Evolutionary conservation across 192 early-diverging fungal genomes (phyloP).

Genomic region (Coemansia sp.): DNA sequence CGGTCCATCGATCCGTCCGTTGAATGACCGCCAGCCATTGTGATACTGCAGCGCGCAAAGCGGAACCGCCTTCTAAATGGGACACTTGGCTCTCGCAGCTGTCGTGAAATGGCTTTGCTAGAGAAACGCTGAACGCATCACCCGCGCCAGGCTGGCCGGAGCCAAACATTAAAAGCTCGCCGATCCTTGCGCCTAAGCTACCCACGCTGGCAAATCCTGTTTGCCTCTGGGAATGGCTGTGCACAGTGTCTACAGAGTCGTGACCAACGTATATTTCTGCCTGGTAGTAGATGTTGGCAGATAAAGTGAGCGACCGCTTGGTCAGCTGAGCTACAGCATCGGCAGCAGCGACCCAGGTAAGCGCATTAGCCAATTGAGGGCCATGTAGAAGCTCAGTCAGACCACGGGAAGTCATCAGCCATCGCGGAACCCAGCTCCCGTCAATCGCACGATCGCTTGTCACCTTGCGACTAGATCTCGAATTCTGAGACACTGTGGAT

Average conservation of each 20-base stretch:
- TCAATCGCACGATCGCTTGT: slow-evolving; percentile 9
- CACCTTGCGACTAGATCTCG: background rate
- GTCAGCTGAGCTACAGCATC: background rate
- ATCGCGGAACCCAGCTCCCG: slow-evolving; percentile 27
- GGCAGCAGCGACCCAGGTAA: slow-evolving; percentile 5
- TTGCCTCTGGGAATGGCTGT: background rate
- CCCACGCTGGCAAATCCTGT: background rate
- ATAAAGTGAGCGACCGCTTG: background rate
- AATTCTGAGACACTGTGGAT: background rate
- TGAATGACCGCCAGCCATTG: background rate
- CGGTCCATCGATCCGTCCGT: slow-evolving; percentile 16
- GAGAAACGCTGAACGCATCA: background rate
- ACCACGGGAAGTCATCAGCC: slow-evolving; percentile 22
- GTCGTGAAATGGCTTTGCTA: background rate
- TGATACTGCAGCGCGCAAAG: background rate
- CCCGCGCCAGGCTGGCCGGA: background rate
- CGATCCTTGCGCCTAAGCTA: slow-evolving; percentile 41
- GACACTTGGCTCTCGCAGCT: background rate
- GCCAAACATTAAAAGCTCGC: slow-evolving; percentile 36
- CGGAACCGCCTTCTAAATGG: background rate
- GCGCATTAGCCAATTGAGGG: background rate
- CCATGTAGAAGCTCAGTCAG: slow-evolving; percentile 16
- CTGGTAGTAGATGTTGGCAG: background rate
- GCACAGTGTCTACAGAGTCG: background rate
- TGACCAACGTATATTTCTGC: background rate